Base-by-base conservation (phyloP, 495 filamentous ascomycete genomes). In the Aspergillus conjunctus region DNA sequence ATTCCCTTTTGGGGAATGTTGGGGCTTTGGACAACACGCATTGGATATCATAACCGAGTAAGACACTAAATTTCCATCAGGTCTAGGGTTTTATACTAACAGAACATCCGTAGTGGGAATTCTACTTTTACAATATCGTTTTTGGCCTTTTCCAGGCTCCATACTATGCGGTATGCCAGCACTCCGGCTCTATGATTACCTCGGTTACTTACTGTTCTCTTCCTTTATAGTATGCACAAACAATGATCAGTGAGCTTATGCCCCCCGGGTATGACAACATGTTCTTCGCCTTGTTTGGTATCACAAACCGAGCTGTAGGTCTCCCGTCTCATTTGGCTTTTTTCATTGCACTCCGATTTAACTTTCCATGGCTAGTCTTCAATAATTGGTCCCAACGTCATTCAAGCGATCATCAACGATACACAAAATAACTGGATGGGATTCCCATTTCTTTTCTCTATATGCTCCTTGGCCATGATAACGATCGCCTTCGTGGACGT, bases 1-100 rank as follows among this genome's bases (percentile, higher is more conserved):
- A 81, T 81, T 52, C 79, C 79, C 11, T 75, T 81, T 46, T 82
- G 78, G 77, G 79, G 79, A 0, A 80, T 81, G 80, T 45, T 82
- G 15, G 80, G 80, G 8, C 66, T 83, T 1, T 81, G 78, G 79
- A 79, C 77, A 8, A 64, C 65, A 0, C 64, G 61, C 11, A 74
- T 83, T 49, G 80, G 80, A 1, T 83, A 81, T 61, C 80, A 81
- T 39, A 61, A 79, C 37, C 68, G 65, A 15, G 77, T 75, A 65
- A 62, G 71, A 20, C 34, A 66, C 30, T 20, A 5, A 26, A 9
- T 39, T 18, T 46, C 10, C 12, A 21, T 4, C 20, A 14, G 10
- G 0, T 26, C 41, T 32, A 32, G 32, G 51, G 34, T 7, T 48
- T 48, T 3, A 52, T 30, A 41, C 46, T 61, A 61, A 52, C 46